Conservation (phyloP, 1,284 basidiomycete genomes). For the Ustilago lituana region DNA sequence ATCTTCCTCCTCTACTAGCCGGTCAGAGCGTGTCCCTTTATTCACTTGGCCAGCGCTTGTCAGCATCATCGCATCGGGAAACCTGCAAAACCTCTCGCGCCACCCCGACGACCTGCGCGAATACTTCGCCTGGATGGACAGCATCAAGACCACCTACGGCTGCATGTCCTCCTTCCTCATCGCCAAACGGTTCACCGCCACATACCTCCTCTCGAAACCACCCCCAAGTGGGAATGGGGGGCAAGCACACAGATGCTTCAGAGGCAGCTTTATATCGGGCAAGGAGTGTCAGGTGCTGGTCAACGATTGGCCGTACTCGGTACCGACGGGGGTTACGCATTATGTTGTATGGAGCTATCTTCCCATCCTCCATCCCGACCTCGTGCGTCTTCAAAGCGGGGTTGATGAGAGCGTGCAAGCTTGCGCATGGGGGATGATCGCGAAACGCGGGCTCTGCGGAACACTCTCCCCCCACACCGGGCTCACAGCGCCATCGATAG, state of each 20-base stretch:
- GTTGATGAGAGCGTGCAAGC: too few relatives aligned
- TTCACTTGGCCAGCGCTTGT: constrained; percentile 24
- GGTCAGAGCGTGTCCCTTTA: constrained; percentile 4
- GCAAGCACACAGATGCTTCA: constrained; percentile 7
- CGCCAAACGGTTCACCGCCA: constrained; percentile 16
- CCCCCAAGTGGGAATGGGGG: not conserved
- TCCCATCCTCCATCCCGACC: constrained; percentile 16
- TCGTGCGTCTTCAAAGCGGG: too few relatives aligned
- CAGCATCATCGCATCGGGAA: constrained; percentile 13
- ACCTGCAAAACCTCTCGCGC: constrained; percentile 10
- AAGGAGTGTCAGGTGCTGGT: constrained; percentile 23
- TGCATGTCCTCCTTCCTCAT: constrained; percentile 15
- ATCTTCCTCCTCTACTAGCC: not conserved
- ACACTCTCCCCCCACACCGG: constrained; percentile 2
- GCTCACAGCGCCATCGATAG: not conserved
- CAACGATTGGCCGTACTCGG: constrained; percentile 39
- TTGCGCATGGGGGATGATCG: constrained; percentile 7
- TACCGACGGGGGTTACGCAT: constrained; percentile 13
- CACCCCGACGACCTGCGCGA: constrained; percentile 29
- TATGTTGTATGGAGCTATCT: constrained; percentile 25
- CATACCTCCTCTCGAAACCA: constrained; percentile 4
- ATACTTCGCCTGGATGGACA: constrained; percentile 42
- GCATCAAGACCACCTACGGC: constrained; percentile 26
- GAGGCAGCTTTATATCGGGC: not conserved
- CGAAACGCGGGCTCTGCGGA: constrained; percentile 26